phyloP scores from a whole-genome alignment of 306 rosid genomes.

The Quercus aquifolioides region DNA sequence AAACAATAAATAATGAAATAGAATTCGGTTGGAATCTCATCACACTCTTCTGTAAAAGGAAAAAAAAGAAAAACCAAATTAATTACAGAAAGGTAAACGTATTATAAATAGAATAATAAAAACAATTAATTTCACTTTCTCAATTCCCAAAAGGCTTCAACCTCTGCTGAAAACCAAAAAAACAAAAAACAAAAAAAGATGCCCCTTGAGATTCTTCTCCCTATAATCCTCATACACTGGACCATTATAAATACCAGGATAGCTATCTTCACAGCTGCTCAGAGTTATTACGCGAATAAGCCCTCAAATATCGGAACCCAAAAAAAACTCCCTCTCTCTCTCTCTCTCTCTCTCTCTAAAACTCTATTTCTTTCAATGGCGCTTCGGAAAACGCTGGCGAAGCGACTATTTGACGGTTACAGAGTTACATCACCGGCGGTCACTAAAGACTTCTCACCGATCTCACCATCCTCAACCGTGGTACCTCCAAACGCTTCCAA shows the following conservation, averaged over 20 bases:
- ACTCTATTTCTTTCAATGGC: conserved; percentile 45
- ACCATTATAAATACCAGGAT: conserved; percentile 23
- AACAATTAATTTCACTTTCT: neutral
- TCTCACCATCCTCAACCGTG: neutral
- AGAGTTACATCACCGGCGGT: conserved; percentile 17
- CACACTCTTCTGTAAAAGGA: no score
- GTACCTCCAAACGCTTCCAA: conserved; percentile 25
- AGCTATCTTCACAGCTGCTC: neutral
- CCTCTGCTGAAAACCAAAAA: neutral
- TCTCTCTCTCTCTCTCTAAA: neutral
- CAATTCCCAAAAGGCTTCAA: neutral
- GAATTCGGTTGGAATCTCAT: no score
- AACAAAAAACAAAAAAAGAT: neutral
- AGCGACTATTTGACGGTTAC: conserved; percentile 27
- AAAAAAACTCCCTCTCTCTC: neutral
- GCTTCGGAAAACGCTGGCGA: conserved; percentile 45
- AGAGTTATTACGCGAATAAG: neutral
- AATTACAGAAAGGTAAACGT: neutral
- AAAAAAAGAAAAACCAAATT: neutral
- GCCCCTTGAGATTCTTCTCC: neutral
- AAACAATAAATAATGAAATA: no score
- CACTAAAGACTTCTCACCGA: neutral
- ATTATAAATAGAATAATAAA: no score
- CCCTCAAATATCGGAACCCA: neutral
- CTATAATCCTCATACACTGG: conserved; percentile 8